Percentiles rank a stretch among this genome's conserved stretches.
Evolutionary conservation across 352 stramenopile species (phyloP).

Genomic region (Phytophthora macrochlamydospora): DNA sequence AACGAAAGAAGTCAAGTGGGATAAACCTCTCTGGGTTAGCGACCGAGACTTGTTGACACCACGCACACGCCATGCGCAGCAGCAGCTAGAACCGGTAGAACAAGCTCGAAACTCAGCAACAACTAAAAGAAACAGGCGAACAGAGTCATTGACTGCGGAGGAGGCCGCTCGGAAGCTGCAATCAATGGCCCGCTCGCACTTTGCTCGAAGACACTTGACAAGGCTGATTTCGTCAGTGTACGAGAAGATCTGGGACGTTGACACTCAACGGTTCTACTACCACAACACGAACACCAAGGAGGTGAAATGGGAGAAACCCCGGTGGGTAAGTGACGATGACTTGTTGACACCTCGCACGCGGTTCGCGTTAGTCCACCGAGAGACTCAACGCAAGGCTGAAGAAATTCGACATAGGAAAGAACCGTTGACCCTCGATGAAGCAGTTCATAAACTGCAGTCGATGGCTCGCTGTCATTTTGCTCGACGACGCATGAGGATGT

Average conservation of each 20-base stretch:
- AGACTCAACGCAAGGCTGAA: too few species aligned
- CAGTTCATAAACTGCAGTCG: slow-evolving; percentile 51
- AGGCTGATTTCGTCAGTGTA: slow-evolving; percentile 78
- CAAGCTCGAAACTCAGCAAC: not conserved
- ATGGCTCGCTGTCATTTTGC: slow-evolving; percentile 60
- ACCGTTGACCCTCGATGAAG: slow-evolving; percentile 29
- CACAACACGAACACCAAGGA: slow-evolving; percentile 78
- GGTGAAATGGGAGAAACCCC: slow-evolving; percentile 73
- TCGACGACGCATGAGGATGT: slow-evolving; percentile 48
- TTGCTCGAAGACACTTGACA: slow-evolving; percentile 55
- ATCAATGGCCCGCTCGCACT: slow-evolving; percentile 57
- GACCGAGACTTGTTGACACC: slow-evolving; percentile 70
- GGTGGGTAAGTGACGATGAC: slow-evolving; percentile 72
- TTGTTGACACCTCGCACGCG: slow-evolving; percentile 56
- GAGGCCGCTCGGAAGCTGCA: slow-evolving; percentile 54
- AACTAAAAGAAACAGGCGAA: not conserved
- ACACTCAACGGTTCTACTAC: slow-evolving; percentile 70
- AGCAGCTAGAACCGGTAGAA: slow-evolving; percentile 4
- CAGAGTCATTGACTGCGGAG: slow-evolving; percentile 19
- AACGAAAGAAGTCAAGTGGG: slow-evolving; percentile 73
- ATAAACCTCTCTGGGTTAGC: slow-evolving; percentile 65
- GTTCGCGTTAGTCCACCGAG: too few species aligned
- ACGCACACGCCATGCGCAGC: slow-evolving; percentile 33
- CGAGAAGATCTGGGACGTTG: slow-evolving; percentile 78
- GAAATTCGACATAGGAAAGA: too few species aligned